Evolutionary conservation across 345 rosid genomes (phyloP).

Genomic region (Luvunga scandens): DNA sequence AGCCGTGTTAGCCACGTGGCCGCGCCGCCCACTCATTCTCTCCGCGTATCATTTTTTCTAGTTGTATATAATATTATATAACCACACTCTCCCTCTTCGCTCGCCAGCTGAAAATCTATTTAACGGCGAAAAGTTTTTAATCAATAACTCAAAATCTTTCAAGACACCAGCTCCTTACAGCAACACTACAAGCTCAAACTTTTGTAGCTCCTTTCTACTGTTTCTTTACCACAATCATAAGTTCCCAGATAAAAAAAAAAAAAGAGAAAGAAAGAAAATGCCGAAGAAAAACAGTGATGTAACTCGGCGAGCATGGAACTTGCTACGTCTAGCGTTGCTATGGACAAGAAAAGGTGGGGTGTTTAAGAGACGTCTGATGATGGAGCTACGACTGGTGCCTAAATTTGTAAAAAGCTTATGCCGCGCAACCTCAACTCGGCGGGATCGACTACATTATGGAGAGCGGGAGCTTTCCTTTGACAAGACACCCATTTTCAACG

Average conservation of each 20-base stretch:
- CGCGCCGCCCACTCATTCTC: conserved; percentile 15
- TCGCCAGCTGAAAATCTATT: not conserved
- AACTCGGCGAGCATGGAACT: conserved; percentile 44
- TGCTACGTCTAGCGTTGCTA: conserved; percentile 52
- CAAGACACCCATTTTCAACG: conserved; percentile 66
- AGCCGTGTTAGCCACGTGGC: conserved; percentile 19
- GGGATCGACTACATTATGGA: conserved; percentile 32
- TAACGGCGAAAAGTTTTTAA: not conserved
- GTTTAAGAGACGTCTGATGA: conserved; percentile 47
- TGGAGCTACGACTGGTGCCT: conserved; percentile 48
- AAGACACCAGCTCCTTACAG: too few relatives aligned
- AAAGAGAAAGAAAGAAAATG: conserved; percentile 14
- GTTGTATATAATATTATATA: not conserved
- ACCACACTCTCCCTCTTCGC: not conserved
- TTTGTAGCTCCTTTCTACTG: too few relatives aligned
- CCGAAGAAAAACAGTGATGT: conserved; percentile 27
- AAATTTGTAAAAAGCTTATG: conserved; percentile 53
- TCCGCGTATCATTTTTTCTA: conserved; percentile 16
- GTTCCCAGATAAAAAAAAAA: too few relatives aligned
- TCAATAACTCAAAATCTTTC: not conserved
- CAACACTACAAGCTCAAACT: not conserved
- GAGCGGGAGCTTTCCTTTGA: conserved; percentile 87
- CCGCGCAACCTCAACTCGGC: conserved; percentile 11
- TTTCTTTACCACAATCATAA: too few relatives aligned
- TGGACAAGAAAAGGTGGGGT: conserved; percentile 76